phyloP scores from a whole-genome alignment of 805 yeast species.

The Metschnikowia amazonensis region DNA sequence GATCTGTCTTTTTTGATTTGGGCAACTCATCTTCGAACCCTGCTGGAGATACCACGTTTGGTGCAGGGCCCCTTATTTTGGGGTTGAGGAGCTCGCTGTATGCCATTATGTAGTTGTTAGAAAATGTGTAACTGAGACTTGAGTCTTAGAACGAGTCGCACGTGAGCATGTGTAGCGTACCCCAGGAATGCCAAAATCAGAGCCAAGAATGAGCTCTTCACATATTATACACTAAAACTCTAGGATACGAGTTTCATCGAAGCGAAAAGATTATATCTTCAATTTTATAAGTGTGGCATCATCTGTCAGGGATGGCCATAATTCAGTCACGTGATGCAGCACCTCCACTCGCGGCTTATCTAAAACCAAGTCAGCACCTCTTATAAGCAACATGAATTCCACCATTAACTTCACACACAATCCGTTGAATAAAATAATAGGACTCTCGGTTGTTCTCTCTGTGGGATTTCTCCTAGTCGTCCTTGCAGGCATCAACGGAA shows the following conservation, averaged over 20 bases:
- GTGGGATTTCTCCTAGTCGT: conserved; percentile 87
- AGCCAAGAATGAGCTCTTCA: too few relatives aligned
- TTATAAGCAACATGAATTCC: conserved; percentile 15
- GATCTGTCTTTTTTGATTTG: conserved; percentile 5
- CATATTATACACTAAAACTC: too few relatives aligned
- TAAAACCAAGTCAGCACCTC: background rate
- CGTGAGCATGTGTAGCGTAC: background rate
- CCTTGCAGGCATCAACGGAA: conserved; percentile 79
- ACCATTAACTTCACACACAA: conserved; percentile 24
- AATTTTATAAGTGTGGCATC: too few relatives aligned
- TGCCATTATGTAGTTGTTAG: conserved; percentile 7
- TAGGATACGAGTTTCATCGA: too few relatives aligned
- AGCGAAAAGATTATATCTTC: too few relatives aligned
- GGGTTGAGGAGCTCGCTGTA: conserved; percentile 14
- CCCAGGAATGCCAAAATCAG: too few relatives aligned
- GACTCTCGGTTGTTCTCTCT: conserved; percentile 73
- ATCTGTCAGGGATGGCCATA: too few relatives aligned
- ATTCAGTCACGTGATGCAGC: background rate
- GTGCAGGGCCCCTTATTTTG: conserved; percentile 7
- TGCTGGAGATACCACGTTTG: conserved; percentile 17
- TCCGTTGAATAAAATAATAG: conserved; percentile 75
- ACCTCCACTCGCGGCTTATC: background rate
- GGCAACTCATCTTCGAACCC: conserved; percentile 15
- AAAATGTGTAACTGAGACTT: background rate
- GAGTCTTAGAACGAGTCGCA: background rate